Evolutionary conservation across 768 basidiomycete species (phyloP).

Genomic region (Macrocybe gigantea): DNA sequence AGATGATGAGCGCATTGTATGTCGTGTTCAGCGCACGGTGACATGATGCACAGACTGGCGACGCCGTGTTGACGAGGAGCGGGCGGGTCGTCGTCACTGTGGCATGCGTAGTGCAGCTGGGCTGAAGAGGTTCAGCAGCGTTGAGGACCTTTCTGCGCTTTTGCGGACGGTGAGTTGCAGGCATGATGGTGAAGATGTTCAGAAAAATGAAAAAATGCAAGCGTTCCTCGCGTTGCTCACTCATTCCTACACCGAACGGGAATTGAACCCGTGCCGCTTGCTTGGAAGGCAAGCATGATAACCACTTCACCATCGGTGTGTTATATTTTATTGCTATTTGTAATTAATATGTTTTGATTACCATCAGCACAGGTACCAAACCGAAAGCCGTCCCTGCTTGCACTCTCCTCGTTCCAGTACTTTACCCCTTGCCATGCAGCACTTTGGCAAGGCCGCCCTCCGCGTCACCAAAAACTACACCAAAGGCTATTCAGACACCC

Average conservation of each 20-base stretch:
- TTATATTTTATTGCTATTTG: background rate
- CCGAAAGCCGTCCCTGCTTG: too few species aligned
- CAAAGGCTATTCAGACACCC: constrained; percentile 91
- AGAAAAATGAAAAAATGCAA: background rate
- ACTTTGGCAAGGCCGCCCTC: constrained; percentile 80
- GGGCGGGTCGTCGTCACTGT: background rate
- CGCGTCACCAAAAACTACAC: constrained; percentile 95
- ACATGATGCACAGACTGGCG: constrained; percentile 20
- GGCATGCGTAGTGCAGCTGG: background rate
- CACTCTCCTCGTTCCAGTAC: background rate
- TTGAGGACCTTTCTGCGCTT: constrained; percentile 1
- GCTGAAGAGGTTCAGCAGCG: background rate
- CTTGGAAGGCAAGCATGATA: constrained; percentile 92
- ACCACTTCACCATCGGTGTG: constrained; percentile 77
- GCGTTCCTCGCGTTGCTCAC: background rate
- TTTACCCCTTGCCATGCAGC: constrained; percentile 43
- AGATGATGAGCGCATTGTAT: constrained; percentile 16
- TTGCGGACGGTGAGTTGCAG: background rate
- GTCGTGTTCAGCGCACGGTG: constrained; percentile 18
- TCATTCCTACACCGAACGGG: constrained; percentile 52
- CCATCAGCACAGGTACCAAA: too few species aligned
- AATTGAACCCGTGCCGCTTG: constrained; percentile 77
- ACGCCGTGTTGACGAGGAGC: background rate
- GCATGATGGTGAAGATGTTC: too few species aligned
- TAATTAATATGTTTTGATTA: background rate